A percentile compares a stretch with the other conserved stretches of the same genome.
Conservation (phyloP, 2,329 filamentous ascomycete species). For the Sporothrix euskadiensis region DNA sequence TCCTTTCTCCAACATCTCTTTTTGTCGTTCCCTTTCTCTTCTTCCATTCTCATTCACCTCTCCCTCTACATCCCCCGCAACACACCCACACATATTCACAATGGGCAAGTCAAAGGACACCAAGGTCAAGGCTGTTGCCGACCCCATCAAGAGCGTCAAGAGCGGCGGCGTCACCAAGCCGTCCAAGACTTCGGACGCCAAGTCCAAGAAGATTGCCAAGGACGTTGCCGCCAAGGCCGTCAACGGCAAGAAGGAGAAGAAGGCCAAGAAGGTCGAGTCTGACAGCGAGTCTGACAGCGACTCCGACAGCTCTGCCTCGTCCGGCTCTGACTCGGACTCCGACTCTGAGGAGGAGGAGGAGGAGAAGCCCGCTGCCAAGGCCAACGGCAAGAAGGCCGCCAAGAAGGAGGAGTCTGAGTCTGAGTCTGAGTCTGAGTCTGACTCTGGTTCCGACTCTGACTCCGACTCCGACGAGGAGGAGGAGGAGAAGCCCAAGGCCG, state of each 20-base stretch:
- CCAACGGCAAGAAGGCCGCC: slow-evolving; percentile 33
- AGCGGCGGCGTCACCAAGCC: slow-evolving; percentile 67
- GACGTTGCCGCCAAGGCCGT: slow-evolving; percentile 54
- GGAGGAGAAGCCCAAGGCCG: slow-evolving; percentile 36
- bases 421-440: slow-evolving; percentile 15
- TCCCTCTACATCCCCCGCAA: slow-evolving; percentile 16
- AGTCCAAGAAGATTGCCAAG: slow-evolving; percentile 69
- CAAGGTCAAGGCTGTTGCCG: slow-evolving; percentile 55
- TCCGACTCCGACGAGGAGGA: slow-evolving; percentile 29
- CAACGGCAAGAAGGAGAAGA: slow-evolving; percentile 51
- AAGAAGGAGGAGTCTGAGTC: slow-evolving; percentile 30
- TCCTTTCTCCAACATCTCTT: slow-evolving; percentile 20
- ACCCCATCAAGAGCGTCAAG: slow-evolving; percentile 60
- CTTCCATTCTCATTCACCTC: not conserved
- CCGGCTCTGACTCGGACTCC: slow-evolving; percentile 34
- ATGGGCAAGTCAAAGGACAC: slow-evolving; percentile 69
- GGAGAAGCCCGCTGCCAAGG: slow-evolving; percentile 25
- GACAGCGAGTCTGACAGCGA: slow-evolving; percentile 31
- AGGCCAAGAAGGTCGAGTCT: slow-evolving; percentile 45
- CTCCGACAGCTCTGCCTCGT: slow-evolving; percentile 41
- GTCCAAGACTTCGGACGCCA: slow-evolving; percentile 63
- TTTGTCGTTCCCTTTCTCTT: not conserved
- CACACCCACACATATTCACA: slow-evolving; percentile 38
- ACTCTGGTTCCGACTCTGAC: slow-evolving; percentile 35
- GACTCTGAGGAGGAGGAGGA: slow-evolving; percentile 41